A percentile compares a stretch with the other conserved stretches of the same genome.
phyloP scores from a whole-genome alignment of 2,329 filamentous ascomycete species.

The Elsinoe perseae region DNA sequence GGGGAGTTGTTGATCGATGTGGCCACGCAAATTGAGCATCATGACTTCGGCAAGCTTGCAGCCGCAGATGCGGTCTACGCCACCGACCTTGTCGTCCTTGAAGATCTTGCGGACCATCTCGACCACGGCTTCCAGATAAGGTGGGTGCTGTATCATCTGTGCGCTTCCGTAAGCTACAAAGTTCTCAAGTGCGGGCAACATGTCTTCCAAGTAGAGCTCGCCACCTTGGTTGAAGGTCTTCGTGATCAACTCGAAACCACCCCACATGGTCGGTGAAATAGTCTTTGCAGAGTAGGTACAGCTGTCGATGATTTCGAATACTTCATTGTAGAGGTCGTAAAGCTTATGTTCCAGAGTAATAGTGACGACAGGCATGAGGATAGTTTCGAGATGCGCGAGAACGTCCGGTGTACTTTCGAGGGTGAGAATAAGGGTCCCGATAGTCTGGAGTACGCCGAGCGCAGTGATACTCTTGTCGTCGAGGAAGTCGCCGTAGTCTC shows the following conservation, averaged over 20 bases:
- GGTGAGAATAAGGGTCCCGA: conserved; percentile 92
- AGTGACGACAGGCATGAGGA: conserved; percentile 93
- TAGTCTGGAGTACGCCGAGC: conserved; percentile 90
- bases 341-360: conserved; percentile 97
- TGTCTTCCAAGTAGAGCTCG: conserved; percentile 95
- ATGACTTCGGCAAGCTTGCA: conserved; percentile 96
- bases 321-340: conserved; percentile 94
- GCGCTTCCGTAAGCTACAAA: conserved; percentile 88
- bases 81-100: conserved; percentile 80
- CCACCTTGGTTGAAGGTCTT: conserved; percentile 94
- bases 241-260: conserved; percentile 94
- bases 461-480: conserved; percentile 99
- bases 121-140: conserved; percentile 80
- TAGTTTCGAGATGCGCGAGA: conserved; percentile 84
- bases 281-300: conserved; percentile 96
- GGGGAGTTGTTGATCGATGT: conserved; percentile 79
- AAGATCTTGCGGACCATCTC: conserved; percentile 97
- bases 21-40: conserved; percentile 87
- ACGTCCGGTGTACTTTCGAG: conserved; percentile 96
- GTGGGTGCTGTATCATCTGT: conserved; percentile 71
- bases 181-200: conserved; percentile 96
- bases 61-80: conserved; percentile 89
- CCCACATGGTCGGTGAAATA: conserved; percentile 97
- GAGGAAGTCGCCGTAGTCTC: conserved; percentile 78
- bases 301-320: conserved; percentile 98